Evolutionary conservation across 2,329 filamentous ascomycete species (phyloP), one percentile per base, ranked within the genome.

Genomic region (Colletotrichum brevisporum): DNA sequence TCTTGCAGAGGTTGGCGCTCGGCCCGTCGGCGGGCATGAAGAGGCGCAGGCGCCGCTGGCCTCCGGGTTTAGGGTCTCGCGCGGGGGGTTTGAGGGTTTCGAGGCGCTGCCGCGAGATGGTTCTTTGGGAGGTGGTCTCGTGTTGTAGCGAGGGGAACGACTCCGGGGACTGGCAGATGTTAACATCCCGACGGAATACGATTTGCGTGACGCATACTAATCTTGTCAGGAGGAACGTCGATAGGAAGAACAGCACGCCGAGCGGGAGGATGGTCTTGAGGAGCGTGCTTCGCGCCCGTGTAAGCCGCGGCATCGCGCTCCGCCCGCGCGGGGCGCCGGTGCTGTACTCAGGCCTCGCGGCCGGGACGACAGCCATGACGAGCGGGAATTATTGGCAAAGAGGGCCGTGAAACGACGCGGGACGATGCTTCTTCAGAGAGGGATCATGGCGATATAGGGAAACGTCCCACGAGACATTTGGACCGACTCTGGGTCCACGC

Each of bases 11-110:
- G 60, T 79, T 80, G 41, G 81, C 74, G 59, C 76, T 73, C 4
- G 80, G 77, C 2, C 75, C 75, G 60, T 81, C 78, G 12, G 80
- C 80, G 2, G 78, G 76, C 78, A 82, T 79, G 71, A 82, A 81
- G 59, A 82, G 69, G n/a, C 76, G 77, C 12, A 82, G 71, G 1
- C 72, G 78, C 0, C 76, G 76, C 1, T 66, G 54, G 24, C 71
- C 71, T 16, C 69, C 66, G 5, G 12, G 26, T 13, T 66, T 66
- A 12, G 51, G 31, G 2, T 36, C 27, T 6, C 27, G 45, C 2
- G 6, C n/a, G 10, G 60, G 39, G 1, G 16, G 6, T 12, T 21
- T n/a, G 15, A 69, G 21, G 15, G 45, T n/a, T 26, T 54, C 66
- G 18, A 71, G 51, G 8, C 43, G 43, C 15, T 47, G 16, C 4